Evolutionary conservation across 2,329 filamentous ascomycete genomes (phyloP), one percentile per base, ranked within the genome.

Genomic region (Helicocarpus griseus): DNA sequence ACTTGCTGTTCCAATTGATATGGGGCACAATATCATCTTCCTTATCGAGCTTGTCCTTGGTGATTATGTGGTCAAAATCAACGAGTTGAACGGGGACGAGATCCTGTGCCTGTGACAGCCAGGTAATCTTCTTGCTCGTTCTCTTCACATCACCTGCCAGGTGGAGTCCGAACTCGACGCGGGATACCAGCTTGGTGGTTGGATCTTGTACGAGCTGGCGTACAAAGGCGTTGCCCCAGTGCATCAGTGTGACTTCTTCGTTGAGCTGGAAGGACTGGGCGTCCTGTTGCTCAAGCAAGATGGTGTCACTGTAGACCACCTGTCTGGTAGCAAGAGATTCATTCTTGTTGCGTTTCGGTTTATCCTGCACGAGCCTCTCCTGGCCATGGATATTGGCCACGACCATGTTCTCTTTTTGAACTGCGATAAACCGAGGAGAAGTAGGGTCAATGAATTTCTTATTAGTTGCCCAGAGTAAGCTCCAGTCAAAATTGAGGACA

Each of bases 161-260:
- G 67, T 95, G 83, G 14, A 94, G 79, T 69, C 93, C 86, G 52
- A 89, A 75, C 49, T 83, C 82, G 44, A 93, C 74, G n/a, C 55
- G 54, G 11, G 57, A 46, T 29, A 58, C 56, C 28, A 57, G 49
- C 40, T 53, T 33, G 24, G 50, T 56, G n/a, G n/a, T n/a, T 26
- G 49, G 21, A 40, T 50, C 50, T 44, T 29, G 31, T 26, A 44
- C 19, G 48, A 65, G 59, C 36, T 57, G 44, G 21, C 55, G 54
- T 28, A 61, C 57, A 47, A 60, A 57, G 1, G 57, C 63, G 54
- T 62, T 63, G 22, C 59, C 61, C 63, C 62, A 65, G 41, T 62
- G 86, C 91, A 96, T 96, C 39, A 96, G 77, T 0, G 91, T 96
- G 62, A 97, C 87, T 69, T 96, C 90, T 73, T 97, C 91, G 64